Percentiles rank a stretch among this genome's conserved stretches.
phyloP scores from a whole-genome alignment of 768 basidiomycete genomes.

The Pleurotus salmoneostramineus region DNA sequence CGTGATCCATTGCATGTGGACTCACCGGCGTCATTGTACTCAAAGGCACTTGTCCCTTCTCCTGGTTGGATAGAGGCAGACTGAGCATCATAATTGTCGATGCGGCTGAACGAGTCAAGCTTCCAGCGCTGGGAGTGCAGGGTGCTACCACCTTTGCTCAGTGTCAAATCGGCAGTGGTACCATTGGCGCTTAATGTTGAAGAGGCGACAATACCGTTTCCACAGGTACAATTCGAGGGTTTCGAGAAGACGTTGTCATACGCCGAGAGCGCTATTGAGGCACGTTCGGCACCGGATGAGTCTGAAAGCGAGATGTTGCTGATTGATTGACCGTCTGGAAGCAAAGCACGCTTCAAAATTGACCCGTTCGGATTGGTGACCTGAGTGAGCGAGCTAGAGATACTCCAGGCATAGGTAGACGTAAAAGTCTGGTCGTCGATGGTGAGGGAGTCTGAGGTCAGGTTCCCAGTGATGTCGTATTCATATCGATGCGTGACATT shows the following conservation, averaged over 20 bases:
- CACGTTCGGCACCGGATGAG: background rate
- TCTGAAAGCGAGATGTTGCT: background rate
- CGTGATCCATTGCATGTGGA: background rate
- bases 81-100: background rate
- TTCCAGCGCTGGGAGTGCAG: slow-evolving; percentile 1
- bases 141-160: background rate
- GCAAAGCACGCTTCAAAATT: background rate
- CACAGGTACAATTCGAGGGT: background rate
- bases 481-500: background rate
- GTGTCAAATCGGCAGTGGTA: background rate
- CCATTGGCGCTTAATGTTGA: background rate
- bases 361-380: background rate
- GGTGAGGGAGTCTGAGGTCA: background rate
- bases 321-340: background rate
- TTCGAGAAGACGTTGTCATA: background rate
- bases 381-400: background rate
- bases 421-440: background rate
- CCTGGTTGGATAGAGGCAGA: background rate
- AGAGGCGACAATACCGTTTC: background rate
- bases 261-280: background rate
- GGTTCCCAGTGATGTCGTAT: background rate
- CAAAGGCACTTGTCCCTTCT: background rate
- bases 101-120: background rate
- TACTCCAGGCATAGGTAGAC: background rate
- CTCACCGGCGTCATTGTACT: background rate